Percentiles rank a stretch among this genome's conserved stretches.
phyloP scores from a whole-genome alignment of 148 eudicot genomes.

The Amaranthus hypochondriacus region DNA sequence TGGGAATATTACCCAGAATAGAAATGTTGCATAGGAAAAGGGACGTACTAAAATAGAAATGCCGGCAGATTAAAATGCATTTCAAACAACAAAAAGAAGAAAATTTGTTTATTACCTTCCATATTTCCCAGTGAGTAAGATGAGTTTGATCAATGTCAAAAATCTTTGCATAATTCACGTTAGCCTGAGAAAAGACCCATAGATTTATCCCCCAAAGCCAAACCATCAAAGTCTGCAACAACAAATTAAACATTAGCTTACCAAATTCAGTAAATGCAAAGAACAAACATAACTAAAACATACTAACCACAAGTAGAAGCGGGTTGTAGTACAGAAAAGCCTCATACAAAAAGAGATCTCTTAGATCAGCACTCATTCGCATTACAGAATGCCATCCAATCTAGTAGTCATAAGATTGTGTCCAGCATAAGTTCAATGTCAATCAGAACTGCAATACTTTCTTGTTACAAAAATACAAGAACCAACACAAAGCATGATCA shows the following conservation, averaged over 20 bases:
- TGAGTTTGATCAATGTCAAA: conserved; percentile 92
- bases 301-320: conserved; percentile 87
- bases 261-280: background rate
- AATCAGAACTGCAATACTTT: background rate
- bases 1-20: no score
- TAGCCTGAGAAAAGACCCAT: conserved; percentile 85
- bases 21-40: no score
- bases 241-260: conserved; percentile 10
- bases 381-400: conserved; percentile 97
- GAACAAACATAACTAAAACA: conserved; percentile 1
- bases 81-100: background rate
- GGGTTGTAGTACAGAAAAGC: conserved; percentile 97
- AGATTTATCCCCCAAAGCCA: conserved; percentile 93
- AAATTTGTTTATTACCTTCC: conserved; percentile 57
- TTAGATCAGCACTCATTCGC: conserved; percentile 90
- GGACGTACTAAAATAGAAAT: no score
- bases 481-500: background rate
- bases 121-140: conserved; percentile 79
- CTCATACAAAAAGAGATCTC: conserved; percentile 93
- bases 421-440: conserved; percentile 9
- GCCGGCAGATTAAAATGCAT: no score
- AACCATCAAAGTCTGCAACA: conserved; percentile 77
- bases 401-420: conserved; percentile 31
- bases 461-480: background rate
- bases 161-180: conserved; percentile 70